Evolutionary conservation across 148 eudicot genomes (phyloP).

Genomic region (Chenopodium album): DNA sequence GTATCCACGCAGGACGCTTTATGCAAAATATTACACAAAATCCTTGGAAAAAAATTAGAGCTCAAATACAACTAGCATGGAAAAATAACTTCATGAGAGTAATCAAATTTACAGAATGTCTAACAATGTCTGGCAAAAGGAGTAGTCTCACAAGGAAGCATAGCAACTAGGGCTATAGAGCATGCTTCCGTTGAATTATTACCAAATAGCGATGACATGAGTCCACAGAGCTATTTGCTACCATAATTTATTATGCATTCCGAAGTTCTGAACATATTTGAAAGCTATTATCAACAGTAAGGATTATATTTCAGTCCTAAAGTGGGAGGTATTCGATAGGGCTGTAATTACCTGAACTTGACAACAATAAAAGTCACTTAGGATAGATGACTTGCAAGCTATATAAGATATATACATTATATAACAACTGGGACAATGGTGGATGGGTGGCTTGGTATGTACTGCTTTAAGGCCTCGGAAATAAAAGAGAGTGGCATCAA

Average conservation of each 20-base stretch:
- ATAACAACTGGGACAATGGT: conserved; percentile 5
- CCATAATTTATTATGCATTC: conserved; percentile 24
- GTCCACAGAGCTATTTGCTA: conserved; percentile 21
- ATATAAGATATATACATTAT: conserved; percentile 7
- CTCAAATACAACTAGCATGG: not conserved
- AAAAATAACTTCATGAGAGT: not conserved
- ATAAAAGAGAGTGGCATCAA: conserved; percentile 11
- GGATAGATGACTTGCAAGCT: conserved; percentile 30
- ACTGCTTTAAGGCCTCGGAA: not conserved
- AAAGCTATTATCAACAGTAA: conserved; percentile 22
- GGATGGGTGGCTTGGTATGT: not conserved
- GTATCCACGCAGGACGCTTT: not conserved
- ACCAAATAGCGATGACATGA: not conserved
- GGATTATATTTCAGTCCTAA: conserved; percentile 6
- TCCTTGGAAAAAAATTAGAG: not conserved
- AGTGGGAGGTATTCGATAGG: conserved; percentile 13
- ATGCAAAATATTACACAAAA: not conserved
- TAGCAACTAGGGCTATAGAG: conserved; percentile 9
- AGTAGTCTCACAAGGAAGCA: not conserved
- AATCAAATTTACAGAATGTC: not conserved
- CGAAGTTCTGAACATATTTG: conserved; percentile 15
- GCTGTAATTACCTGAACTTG: conserved; percentile 18
- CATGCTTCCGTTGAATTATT: not conserved
- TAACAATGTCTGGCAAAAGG: not conserved
- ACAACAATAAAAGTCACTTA: conserved; percentile 27